phyloP scores from a whole-genome alignment of 2,329 filamentous ascomycete species.

The Emergomyces orientalis region DNA sequence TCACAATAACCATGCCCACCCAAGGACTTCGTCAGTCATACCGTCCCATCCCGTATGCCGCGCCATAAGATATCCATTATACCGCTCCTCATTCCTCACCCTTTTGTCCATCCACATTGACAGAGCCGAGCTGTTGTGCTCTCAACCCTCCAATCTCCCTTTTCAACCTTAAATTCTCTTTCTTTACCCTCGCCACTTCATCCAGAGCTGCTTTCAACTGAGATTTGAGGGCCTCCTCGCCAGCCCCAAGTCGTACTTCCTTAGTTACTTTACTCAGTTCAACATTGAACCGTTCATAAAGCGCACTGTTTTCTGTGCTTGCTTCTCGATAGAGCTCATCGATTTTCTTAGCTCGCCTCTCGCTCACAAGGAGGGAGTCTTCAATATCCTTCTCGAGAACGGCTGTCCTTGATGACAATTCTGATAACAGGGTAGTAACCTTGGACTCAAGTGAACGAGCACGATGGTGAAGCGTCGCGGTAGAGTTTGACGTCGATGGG shows the following conservation, averaged over 20 bases:
- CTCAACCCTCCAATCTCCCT: conserved; percentile 68
- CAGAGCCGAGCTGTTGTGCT: conserved; percentile 36
- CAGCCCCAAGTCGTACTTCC: conserved; percentile 64
- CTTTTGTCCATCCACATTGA: conserved; percentile 20
- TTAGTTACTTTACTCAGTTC: conserved; percentile 76
- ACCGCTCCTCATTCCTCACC: conserved; percentile 17
- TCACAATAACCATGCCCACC: background rate
- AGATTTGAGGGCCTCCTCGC: conserved; percentile 65
- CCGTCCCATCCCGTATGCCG: background rate
- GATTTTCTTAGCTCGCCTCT: conserved; percentile 69
- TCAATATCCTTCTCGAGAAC: conserved; percentile 63
- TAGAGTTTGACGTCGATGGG: conserved; percentile 16
- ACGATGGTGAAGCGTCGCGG: conserved; percentile 35
- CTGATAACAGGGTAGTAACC: conserved; percentile 51
- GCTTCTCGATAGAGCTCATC: conserved; percentile 84
- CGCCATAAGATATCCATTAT: background rate
- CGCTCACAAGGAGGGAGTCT: conserved; percentile 59
- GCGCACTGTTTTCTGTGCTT: conserved; percentile 80
- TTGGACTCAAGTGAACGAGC: conserved; percentile 59
- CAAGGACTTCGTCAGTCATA: background rate
- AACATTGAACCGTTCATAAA: conserved; percentile 88
- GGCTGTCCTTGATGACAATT: conserved; percentile 53
- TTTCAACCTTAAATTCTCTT: conserved; percentile 75
- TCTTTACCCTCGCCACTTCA: conserved; percentile 66
- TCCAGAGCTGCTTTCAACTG: conserved; percentile 66